Conservation (phyloP, 1,284 basidiomycete genomes). For the Cystobasidium pallidum region DNA sequence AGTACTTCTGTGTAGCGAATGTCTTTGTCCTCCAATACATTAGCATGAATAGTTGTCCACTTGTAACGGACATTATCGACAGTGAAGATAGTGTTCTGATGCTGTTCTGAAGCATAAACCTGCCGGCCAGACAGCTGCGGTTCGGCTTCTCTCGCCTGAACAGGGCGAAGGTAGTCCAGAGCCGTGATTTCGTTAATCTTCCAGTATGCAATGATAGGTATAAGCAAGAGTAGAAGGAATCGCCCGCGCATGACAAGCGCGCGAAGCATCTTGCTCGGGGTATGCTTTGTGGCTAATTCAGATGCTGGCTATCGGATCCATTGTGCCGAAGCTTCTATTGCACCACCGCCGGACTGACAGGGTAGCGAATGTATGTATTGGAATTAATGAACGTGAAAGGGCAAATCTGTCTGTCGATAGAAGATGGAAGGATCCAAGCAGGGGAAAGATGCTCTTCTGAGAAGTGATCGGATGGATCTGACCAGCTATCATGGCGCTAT, state of each 20-base stretch:
- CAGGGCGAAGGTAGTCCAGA: not conserved
- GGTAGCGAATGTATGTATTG: no score
- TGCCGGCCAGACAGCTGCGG: not conserved
- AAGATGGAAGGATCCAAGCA: no score
- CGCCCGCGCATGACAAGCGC: not conserved
- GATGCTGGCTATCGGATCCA: not conserved
- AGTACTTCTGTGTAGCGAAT: slow-evolving; percentile 18
- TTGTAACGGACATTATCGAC: not conserved
- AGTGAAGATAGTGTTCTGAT: slow-evolving; percentile 1
- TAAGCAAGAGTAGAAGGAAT: not conserved
- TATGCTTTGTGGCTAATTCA: not conserved
- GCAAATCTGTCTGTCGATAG: no score
- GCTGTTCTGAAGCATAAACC: slow-evolving; percentile 9
- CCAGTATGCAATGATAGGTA: not conserved
- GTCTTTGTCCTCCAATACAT: slow-evolving; percentile 6
- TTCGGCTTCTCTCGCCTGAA: not conserved
- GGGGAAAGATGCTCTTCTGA: no score
- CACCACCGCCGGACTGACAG: no score
- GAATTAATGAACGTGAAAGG: no score
- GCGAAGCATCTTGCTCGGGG: slow-evolving; percentile 16
- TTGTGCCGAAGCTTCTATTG: no score
- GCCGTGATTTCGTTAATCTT: not conserved
- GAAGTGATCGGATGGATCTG: no score
- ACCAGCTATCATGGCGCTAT: no score
- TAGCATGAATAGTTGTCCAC: slow-evolving; percentile 24